These are phyloP conservation scores for Teratosphaeria viscida DNA, from an alignment of 2,329 filamentous ascomycete genomes.

Conservation along the genomic window DNA sequence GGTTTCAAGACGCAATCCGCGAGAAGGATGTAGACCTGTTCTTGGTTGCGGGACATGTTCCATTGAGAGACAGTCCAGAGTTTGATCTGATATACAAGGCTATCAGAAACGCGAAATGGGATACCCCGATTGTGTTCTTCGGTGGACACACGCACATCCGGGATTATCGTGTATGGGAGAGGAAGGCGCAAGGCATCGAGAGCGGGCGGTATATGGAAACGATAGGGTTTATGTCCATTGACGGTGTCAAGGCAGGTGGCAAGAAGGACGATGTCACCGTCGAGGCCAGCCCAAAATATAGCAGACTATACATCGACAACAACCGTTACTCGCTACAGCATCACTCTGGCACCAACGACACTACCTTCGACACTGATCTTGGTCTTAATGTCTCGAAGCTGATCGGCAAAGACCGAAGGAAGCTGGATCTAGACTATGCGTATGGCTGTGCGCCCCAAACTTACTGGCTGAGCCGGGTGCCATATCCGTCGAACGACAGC, in stretches of 20 bases:
- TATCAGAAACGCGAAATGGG: constrained; percentile 65
- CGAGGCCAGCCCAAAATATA: constrained; percentile 47
- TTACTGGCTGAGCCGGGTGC: constrained; percentile 70
- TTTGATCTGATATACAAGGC: constrained; percentile 67
- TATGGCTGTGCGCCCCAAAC: constrained; percentile 77
- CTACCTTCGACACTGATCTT: constrained; percentile 64
- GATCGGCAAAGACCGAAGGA: constrained; percentile 60
- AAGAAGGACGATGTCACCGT: constrained; percentile 22
- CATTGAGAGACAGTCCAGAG: constrained; percentile 63
- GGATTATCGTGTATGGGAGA: constrained; percentile 71
- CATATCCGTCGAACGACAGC: constrained; percentile 62
- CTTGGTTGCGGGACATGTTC: constrained; percentile 75
- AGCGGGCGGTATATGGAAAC: constrained; percentile 93
- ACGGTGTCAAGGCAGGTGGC: constrained; percentile 45
- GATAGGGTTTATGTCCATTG: constrained; percentile 82
- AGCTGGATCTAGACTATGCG: constrained; percentile 58
- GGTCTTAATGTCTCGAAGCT: constrained; percentile 60
- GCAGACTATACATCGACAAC: constrained; percentile 82
- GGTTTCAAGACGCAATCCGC: constrained; percentile 80
- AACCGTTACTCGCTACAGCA: constrained; percentile 77
- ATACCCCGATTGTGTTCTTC: constrained; percentile 82
- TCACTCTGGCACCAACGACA: constrained; percentile 62
- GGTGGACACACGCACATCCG: constrained; percentile 85
- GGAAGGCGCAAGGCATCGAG: constrained; percentile 65
- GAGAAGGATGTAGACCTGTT: constrained; percentile 75